Base-by-base conservation (phyloP, 345 rosid species). In the Populus deltoides region DNA sequence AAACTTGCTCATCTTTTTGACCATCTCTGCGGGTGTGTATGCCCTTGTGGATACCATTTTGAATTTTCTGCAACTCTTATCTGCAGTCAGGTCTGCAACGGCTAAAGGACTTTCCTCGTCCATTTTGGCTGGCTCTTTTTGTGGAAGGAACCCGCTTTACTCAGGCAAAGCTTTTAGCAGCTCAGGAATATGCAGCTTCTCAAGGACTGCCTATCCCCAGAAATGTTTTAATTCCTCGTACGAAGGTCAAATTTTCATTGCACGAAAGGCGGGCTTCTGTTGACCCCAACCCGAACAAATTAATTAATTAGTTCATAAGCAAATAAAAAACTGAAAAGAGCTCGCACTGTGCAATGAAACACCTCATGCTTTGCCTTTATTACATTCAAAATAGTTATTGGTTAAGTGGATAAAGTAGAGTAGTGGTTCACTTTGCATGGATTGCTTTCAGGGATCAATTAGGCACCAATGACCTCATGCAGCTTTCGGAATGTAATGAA, bases 141-240 rank as follows among this genome's bases (percentile, higher is more conserved):
- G 99, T 94, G 45, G 99, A 97, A 86, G 99, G 99, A 81, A 97
- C 98, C 81, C 97, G 98, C 72, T 97, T 94, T 81, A 97, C 99
- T 0, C 92, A 87, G 85, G 92, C 97, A 73, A 97, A 97, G 86
- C 98, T 97, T 85, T 85, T 89, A 86, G 99, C 99, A 15, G 98
- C 99, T 82, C 98, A 92, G 82, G 94, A 94, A 78, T 97, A 94
- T 82, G 98, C 99, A 38, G 88, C 90, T 73, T 90, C 99, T 70
- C 84, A 87, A 70, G 97, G 94, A 47, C 78, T 97, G 85, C 96
- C 98, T 38, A 63, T 90, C 67, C 99, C 99, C 59, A 91, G 93
- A 85, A 94, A 97, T 88, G 93, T 91, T 73, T 85, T 97, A 89
- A 92, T 97, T 83, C 99, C 99, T 84, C 98, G 99, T 75, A 97